Evolutionary conservation across 1,139 yeast species (phyloP).

Genomic region (Sporopachydermia cereana): DNA sequence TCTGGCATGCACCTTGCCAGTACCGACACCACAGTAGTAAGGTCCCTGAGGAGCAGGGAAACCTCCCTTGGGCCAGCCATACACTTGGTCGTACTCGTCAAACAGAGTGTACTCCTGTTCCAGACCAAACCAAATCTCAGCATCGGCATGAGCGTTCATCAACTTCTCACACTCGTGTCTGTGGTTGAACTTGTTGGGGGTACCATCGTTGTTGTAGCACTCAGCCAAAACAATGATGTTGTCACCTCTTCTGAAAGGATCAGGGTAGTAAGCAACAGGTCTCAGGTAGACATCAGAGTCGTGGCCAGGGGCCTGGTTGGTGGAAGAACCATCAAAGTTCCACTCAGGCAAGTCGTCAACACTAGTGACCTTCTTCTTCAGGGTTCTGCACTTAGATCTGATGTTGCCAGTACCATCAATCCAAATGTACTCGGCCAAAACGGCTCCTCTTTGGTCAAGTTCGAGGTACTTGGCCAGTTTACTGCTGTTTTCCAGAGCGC

Average conservation of each 20-base stretch:
- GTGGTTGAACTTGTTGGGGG: constrained; percentile 97
- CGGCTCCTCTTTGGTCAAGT: constrained; percentile 74
- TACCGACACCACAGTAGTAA: constrained; percentile 99
- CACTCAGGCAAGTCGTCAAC: constrained; percentile 93
- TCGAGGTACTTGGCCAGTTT: constrained; percentile 72
- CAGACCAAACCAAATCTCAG: constrained; percentile 92
- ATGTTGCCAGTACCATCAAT: constrained; percentile 86
- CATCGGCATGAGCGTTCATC: constrained; percentile 82
- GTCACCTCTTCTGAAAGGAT: constrained; percentile 97
- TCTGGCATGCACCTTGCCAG: constrained; percentile 96
- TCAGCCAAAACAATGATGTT: constrained; percentile 90
- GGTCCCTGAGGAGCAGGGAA: constrained; percentile 99
- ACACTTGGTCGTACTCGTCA: constrained; percentile 80
- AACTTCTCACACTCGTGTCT: constrained; percentile 95
- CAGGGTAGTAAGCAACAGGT: constrained; percentile 89
- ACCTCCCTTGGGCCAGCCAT: constrained; percentile 99
- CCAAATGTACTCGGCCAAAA: constrained; percentile 97
- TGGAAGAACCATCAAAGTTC: constrained; percentile 98
- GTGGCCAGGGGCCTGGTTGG: constrained; percentile 97
- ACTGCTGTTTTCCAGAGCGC: constrained; percentile 57
- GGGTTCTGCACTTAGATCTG: constrained; percentile 91
- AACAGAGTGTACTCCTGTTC: constrained; percentile 98
- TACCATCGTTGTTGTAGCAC: constrained; percentile 98
- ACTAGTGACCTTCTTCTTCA: constrained; percentile 52
- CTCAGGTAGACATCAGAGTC: constrained; percentile 91